Evolutionary conservation across 192 early-diverging fungal genomes (phyloP).

Genomic region (Coemansia sp.): DNA sequence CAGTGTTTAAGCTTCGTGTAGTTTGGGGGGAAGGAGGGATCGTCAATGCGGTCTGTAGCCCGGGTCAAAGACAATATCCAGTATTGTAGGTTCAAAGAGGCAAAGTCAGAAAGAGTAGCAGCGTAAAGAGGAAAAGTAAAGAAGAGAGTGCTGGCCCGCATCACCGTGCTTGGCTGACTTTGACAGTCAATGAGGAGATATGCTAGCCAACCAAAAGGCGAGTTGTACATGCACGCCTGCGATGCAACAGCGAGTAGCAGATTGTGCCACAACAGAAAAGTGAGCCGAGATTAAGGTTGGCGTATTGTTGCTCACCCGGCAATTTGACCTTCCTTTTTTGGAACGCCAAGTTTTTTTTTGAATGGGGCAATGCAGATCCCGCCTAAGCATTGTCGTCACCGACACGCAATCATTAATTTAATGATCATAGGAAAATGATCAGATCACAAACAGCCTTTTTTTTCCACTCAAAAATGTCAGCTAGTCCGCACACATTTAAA

Average conservation of each 20-base stretch:
- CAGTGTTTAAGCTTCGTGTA: neutral
- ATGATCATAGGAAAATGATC: neutral
- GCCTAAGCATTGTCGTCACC: too few species aligned
- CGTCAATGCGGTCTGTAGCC: conserved; percentile 6
- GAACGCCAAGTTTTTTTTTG: neutral
- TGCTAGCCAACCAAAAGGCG: neutral
- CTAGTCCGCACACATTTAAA: neutral
- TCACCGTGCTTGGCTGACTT: neutral
- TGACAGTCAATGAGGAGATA: neutral
- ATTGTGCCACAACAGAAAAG: neutral
- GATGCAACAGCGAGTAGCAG: neutral
- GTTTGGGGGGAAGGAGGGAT: neutral
- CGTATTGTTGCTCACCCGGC: too few species aligned
- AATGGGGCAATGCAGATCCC: neutral
- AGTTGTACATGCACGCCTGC: neutral
- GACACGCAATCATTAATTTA: neutral
- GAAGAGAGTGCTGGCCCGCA: neutral
- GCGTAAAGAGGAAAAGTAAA: neutral
- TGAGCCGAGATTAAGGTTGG: neutral
- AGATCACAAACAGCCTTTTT: neutral
- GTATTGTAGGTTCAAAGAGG: neutral
- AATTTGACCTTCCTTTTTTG: neutral
- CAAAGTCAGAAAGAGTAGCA: neutral
- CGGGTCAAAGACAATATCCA: neutral
- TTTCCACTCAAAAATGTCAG: neutral